Evolutionary conservation across 2,329 filamentous ascomycete genomes (phyloP), one percentile per base, ranked within the genome.

Genomic region (Colletotrichum sp.): DNA sequence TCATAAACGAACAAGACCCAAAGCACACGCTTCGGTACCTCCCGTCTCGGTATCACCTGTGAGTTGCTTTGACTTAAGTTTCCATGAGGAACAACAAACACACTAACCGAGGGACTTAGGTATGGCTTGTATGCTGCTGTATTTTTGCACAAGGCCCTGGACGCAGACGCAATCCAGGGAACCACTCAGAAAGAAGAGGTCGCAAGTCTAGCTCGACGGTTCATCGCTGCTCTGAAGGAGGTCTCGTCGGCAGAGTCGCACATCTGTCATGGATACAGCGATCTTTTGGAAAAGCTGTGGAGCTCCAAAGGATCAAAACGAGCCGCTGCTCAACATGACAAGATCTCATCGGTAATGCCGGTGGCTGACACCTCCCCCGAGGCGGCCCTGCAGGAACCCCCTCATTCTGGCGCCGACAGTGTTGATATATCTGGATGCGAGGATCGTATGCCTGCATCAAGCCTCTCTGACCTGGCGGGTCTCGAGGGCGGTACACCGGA

Each of bases 311-410:
- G 6, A 5, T 52, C 6, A 52, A 52, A 52, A 3, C 2, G 44
- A 21, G 44, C 44, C 6, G 10, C n/a, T 52, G 6, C n/a, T 52
- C n/a, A 24, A 5, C 1, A 52, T 21, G 4, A 52, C 44, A 24
- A 4, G 1, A 1, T 0, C 10, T 49, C 44, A 21, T 21, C 3
- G 10, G 12, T 0, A 13, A 52, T 0, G 2, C 2, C 1, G n/a
- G n/a, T 52, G 44, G n/a, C 44, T 3, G 44, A 13, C n/a, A 52
- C 44, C 0, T 3, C 1, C 44, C 10, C 44, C 10, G 1, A 52
- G 12, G 10, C n/a, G n/a, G 6, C 4, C 12, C 44, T 21, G n/a
- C 44, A 21, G 12, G 44, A 52, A 2, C 44, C n/a, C 44, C n/a
- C 10, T 52, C 3, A 52, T 21, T 13, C 44, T 52, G 44, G 10